Evolutionary conservation across 495 filamentous ascomycete genomes (phyloP), one percentile per base, ranked within the genome.

Genomic region (Aspergillus diversus): DNA sequence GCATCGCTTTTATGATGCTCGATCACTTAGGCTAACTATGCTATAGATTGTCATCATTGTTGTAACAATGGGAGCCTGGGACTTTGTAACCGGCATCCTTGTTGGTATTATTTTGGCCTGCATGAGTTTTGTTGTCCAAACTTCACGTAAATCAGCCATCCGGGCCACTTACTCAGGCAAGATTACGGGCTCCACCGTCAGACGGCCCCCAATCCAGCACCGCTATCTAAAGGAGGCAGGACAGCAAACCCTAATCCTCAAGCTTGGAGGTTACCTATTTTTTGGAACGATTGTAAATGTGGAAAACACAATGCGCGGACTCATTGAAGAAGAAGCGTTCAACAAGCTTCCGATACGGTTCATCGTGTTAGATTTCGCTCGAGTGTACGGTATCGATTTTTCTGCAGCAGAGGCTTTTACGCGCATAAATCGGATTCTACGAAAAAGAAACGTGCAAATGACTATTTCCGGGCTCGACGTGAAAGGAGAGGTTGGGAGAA

Each of bases 261-360:
- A 97, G 74, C 84, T 98, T 32, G 87, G 89, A 12, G 93, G 95
- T 1, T 97, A 92, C 65, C 84, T 98, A 7, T 99, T 98, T 78
- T 99, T 99, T 66, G 95, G 95, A 6, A 97, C 93, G 0, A 97
- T 99, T 57, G 92, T 97, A 33, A 89, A 89, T 35, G 93, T 99
- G 4, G 95, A 99, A 74, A 89, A 90, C 58, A 89, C 89, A 57
- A 91, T 97, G 69, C 84, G 92, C 21, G 85, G 80, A 1, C 76
- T 97, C 54, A 89, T 98, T 34, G 85, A 92, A 46, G 92, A 95
- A 21, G 87, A 96, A 52, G 84, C 87, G 2, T 97, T 96, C 73
- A 78, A 77, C 39, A 70, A 80, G 51, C 86, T 85, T 32, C 94
- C 93, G 1, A 96, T 97, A 68, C 87, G 90, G 61, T 98, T 90